A percentile compares a stretch with the other conserved stretches of the same genome.
Evolutionary conservation across 1,284 basidiomycete genomes (phyloP).

Genomic region (Cutaneotrichosporon dermatis): DNA sequence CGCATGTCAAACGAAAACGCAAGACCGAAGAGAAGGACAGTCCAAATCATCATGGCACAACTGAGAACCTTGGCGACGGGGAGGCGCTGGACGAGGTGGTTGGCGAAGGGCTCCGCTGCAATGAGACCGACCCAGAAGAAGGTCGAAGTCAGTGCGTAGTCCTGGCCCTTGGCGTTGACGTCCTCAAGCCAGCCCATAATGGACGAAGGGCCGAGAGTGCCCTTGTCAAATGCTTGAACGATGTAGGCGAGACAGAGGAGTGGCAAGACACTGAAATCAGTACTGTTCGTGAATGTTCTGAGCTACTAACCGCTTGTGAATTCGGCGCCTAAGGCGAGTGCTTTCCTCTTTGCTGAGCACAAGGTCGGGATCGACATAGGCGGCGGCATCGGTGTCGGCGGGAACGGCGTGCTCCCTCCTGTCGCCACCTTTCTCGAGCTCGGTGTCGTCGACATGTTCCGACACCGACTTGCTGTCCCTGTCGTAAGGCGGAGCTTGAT

Average conservation of each 20-base stretch:
- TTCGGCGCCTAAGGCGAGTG: slow-evolving; percentile 13
- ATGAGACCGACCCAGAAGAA: slow-evolving; percentile 33
- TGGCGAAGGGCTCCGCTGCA: slow-evolving; percentile 30
- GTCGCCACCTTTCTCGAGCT: neutral
- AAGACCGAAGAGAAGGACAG: slow-evolving; percentile 55
- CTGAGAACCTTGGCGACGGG: slow-evolving; percentile 32
- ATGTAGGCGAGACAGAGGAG: slow-evolving; percentile 17
- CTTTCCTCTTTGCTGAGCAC: slow-evolving; percentile 20
- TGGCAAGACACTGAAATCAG: slow-evolving; percentile 4
- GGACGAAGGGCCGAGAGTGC: slow-evolving; percentile 20
- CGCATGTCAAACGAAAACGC: slow-evolving; percentile 62
- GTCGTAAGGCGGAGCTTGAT: neutral
- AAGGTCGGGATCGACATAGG: slow-evolving; percentile 20
- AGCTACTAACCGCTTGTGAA: slow-evolving; percentile 10
- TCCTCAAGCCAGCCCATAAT: slow-evolving; percentile 41
- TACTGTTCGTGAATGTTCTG: too few species aligned
- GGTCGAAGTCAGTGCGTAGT: slow-evolving; percentile 34
- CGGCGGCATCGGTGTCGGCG: slow-evolving; percentile 3
- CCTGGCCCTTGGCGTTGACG: slow-evolving; percentile 33
- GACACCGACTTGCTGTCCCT: neutral
- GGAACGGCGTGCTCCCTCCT: neutral
- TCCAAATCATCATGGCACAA: slow-evolving; percentile 29
- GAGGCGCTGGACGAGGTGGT: slow-evolving; percentile 30
- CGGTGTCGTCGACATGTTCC: neutral
- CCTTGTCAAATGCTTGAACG: slow-evolving; percentile 21